Percentiles rank a stretch among this genome's conserved stretches.
phyloP scores from a whole-genome alignment of 2,329 filamentous ascomycete genomes.

The Paracorniculantispora psalliotae region DNA sequence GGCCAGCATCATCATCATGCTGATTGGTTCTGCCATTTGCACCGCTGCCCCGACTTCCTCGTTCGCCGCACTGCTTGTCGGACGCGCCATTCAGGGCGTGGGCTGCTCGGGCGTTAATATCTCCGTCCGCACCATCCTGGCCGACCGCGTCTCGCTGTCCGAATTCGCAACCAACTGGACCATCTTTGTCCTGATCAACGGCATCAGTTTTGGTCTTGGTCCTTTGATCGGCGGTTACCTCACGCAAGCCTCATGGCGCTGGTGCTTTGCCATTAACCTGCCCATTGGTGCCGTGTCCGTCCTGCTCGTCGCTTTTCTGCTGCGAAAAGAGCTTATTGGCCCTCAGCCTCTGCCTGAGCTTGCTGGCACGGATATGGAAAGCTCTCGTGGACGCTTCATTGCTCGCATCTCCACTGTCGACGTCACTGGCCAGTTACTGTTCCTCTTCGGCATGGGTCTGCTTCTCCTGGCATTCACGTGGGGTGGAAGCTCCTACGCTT shows the following conservation, averaged over 20 bases:
- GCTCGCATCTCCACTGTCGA: slow-evolving; percentile 50
- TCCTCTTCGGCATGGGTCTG: slow-evolving; percentile 49
- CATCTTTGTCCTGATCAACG: slow-evolving; percentile 51
- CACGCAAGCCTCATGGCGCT: slow-evolving; percentile 55
- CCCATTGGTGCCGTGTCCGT: slow-evolving; percentile 49
- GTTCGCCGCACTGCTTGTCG: slow-evolving; percentile 53
- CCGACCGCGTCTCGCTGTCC: slow-evolving; percentile 52
- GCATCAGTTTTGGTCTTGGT: slow-evolving; percentile 51
- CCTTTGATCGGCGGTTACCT: slow-evolving; percentile 55
- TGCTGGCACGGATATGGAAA: slow-evolving; percentile 32
- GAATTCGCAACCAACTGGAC: slow-evolving; percentile 55
- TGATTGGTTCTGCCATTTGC: slow-evolving; percentile 53
- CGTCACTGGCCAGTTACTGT: slow-evolving; percentile 50
- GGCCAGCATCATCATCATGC: slow-evolving; percentile 45
- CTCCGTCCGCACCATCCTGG: slow-evolving; percentile 50
- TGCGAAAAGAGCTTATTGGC: slow-evolving; percentile 54
- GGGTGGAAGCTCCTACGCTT: slow-evolving; percentile 50
- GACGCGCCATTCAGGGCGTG: slow-evolving; percentile 54
- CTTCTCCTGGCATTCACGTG: slow-evolving; percentile 52
- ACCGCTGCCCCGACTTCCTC: slow-evolving; percentile 43
- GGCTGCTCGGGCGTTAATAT: slow-evolving; percentile 54
- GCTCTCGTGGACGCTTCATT: slow-evolving; percentile 28
- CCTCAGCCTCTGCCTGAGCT: slow-evolving; percentile 44
- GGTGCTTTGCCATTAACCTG: slow-evolving; percentile 61
- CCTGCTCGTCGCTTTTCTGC: slow-evolving; percentile 47